These are phyloP conservation scores for Fusarium paranaense DNA, from an alignment of 2,329 filamentous ascomycete species.

Conservation along the genomic window DNA sequence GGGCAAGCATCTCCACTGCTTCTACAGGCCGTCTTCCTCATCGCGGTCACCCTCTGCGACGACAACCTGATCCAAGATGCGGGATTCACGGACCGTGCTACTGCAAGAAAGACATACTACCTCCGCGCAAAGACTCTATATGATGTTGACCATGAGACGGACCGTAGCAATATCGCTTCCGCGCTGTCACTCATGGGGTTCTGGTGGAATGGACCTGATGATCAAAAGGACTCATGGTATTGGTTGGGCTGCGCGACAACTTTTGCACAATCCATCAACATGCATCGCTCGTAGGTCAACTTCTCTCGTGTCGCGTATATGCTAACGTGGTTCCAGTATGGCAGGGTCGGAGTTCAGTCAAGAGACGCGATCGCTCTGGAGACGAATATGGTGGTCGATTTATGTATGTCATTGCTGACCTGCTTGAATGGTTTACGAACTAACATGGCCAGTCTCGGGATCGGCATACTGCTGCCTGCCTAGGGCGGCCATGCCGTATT, in stretches of 20 bases:
- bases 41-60: conserved; percentile 12
- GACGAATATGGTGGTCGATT: conserved; percentile 38
- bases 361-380: conserved; percentile 9
- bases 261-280: conserved; percentile 27
- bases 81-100: conserved; percentile 17
- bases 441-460: conserved; percentile 13
- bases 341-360: background rate
- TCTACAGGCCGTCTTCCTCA: conserved; percentile 24
- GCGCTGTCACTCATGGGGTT: conserved; percentile 26
- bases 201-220: conserved; percentile 35
- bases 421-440: too few species aligned
- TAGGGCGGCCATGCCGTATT: conserved; percentile 31
- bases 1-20: conserved; percentile 11
- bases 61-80: conserved; percentile 22
- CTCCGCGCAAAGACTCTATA: conserved; percentile 30
- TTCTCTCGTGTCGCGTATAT: fast-evolving
- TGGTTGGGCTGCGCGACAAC: conserved; percentile 34
- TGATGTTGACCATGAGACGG: conserved; percentile 30
- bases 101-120: conserved; percentile 30
- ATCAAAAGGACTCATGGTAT: conserved; percentile 39
- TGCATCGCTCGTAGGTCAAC: conserved; percentile 28
- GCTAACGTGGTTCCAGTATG: background rate
- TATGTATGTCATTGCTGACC: conserved; percentile 12
- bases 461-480: conserved; percentile 29
- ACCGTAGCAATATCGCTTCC: conserved; percentile 6